These are phyloP conservation scores for Lotus japonicus DNA, from an alignment of 306 rosid genomes.

Conservation along the genomic window DNA sequence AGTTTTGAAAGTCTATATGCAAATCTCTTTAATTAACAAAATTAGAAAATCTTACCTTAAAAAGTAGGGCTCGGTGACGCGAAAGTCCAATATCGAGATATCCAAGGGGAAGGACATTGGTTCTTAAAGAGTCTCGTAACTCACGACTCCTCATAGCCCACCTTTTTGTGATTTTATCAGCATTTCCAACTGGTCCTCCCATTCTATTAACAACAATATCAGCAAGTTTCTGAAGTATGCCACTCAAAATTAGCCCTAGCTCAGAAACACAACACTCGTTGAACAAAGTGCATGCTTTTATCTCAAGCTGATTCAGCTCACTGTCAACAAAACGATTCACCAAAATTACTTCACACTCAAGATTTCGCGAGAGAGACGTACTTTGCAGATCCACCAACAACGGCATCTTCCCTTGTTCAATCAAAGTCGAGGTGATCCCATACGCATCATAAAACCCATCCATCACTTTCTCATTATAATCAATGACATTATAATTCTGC, in stretches of 20 bases:
- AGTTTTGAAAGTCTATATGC: neutral
- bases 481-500: conserved; percentile 88
- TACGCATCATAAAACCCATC: conserved; percentile 94
- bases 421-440: conserved; percentile 52
- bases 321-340: conserved; percentile 64
- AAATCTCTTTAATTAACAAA: neutral
- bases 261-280: conserved; percentile 48
- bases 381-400: conserved; percentile 72
- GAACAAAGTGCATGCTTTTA: conserved; percentile 41
- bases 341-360: conserved; percentile 74
- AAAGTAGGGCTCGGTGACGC: conserved; percentile 94
- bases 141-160: conserved; percentile 79
- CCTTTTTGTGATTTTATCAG: conserved; percentile 65
- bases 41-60: conserved; percentile 51
- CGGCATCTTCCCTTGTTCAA: conserved; percentile 88
- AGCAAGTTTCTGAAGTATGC: conserved; percentile 82
- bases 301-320: conserved; percentile 74
- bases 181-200: conserved; percentile 93
- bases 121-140: conserved; percentile 51
- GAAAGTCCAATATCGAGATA: conserved; percentile 93
- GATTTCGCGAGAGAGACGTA: conserved; percentile 47
- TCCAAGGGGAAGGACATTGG: conserved; percentile 80
- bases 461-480: conserved; percentile 79
- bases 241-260: conserved; percentile 58
- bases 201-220: conserved; percentile 82